phyloP scores from a whole-genome alignment of 148 eudicot genomes.

The Dysphania ambrosioides region DNA sequence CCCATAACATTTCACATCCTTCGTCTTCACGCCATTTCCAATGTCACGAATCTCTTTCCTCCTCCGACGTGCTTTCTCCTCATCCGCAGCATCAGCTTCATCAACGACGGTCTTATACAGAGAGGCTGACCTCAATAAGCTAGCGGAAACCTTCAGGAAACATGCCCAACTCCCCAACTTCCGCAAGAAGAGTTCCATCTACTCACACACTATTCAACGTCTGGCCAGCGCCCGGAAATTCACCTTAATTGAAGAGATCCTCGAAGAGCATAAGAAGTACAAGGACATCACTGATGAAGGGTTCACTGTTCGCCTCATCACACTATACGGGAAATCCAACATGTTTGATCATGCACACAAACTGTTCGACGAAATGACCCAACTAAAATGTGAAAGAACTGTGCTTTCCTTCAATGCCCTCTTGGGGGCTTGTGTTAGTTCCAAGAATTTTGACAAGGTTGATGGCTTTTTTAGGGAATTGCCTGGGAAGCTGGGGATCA shows the following conservation, averaged over 20 bases:
- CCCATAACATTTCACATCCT: too few relatives aligned
- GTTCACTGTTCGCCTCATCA: slow-evolving; percentile 42
- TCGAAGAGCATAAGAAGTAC: slow-evolving; percentile 55
- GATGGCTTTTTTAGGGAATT: slow-evolving; percentile 40
- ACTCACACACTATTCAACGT: slow-evolving; percentile 42
- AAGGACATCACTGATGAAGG: slow-evolving; percentile 42
- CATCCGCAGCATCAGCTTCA: slow-evolving; percentile 11
- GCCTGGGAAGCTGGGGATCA: slow-evolving; percentile 33
- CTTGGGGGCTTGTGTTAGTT: slow-evolving; percentile 49
- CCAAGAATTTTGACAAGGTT: slow-evolving; percentile 40
- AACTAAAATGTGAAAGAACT: slow-evolving; percentile 36
- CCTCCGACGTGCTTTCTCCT: slow-evolving; percentile 34
- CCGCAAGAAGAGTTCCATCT: slow-evolving; percentile 35
- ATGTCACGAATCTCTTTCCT: slow-evolving; percentile 36
- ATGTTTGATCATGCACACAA: slow-evolving; percentile 60
- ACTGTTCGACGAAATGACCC: slow-evolving; percentile 74
- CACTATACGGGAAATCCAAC: slow-evolving; percentile 48
- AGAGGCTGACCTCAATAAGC: slow-evolving; percentile 32
- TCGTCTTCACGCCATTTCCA: not conserved
- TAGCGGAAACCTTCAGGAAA: slow-evolving; percentile 42
- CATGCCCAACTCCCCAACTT: slow-evolving; percentile 26
- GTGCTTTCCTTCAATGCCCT: slow-evolving; percentile 60
- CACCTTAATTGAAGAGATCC: slow-evolving; percentile 51
- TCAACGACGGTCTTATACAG: slow-evolving; percentile 3
- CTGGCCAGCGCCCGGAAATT: slow-evolving; percentile 44